A percentile compares a stretch with the other conserved stretches of the same genome.
phyloP scores from a whole-genome alignment of 1,284 basidiomycete genomes.

The Bondarzewia mesenterica region DNA sequence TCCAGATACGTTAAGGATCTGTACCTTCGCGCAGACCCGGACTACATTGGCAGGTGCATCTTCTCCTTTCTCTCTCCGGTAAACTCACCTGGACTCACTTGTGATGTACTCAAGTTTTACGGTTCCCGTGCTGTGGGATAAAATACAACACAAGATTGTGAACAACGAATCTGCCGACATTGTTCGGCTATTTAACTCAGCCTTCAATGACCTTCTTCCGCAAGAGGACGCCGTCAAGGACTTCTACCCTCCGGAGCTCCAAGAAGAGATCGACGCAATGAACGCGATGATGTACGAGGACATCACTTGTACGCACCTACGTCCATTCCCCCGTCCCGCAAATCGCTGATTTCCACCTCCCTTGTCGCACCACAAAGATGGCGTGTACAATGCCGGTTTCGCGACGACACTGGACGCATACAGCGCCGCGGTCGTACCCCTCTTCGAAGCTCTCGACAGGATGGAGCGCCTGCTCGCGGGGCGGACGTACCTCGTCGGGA shows the following conservation, averaged over 20 bases:
- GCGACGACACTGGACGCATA: conserved; percentile 81
- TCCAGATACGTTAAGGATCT: conserved; percentile 77
- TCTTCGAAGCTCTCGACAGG: conserved; percentile 77
- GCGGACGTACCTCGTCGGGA: conserved; percentile 79
- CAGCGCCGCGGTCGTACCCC: conserved; percentile 59
- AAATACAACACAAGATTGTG: conserved; percentile 82
- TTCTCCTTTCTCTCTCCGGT: neutral
- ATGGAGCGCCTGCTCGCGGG: conserved; percentile 73
- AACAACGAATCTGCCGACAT: conserved; percentile 95
- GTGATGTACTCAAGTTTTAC: conserved; percentile 50
- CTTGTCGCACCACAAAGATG: too few relatives aligned
- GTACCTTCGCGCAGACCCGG: conserved; percentile 71
- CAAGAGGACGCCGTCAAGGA: conserved; percentile 61
- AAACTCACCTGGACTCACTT: neutral
- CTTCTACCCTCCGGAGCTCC: conserved; percentile 62
- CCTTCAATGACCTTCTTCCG: conserved; percentile 70
- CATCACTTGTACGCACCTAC: conserved; percentile 60
- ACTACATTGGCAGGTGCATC: conserved; percentile 41
- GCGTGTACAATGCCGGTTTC: conserved; percentile 88
- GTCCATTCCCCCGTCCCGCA: neutral
- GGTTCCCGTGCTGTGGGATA: conserved; percentile 95
- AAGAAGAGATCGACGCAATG: conserved; percentile 76
- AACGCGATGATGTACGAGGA: conserved; percentile 86
- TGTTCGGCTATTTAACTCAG: conserved; percentile 85
- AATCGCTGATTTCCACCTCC: neutral